These are phyloP conservation scores for Chondrostereum purpureum DNA, from an alignment of 1,284 basidiomycete species.

Conservation along the genomic window DNA sequence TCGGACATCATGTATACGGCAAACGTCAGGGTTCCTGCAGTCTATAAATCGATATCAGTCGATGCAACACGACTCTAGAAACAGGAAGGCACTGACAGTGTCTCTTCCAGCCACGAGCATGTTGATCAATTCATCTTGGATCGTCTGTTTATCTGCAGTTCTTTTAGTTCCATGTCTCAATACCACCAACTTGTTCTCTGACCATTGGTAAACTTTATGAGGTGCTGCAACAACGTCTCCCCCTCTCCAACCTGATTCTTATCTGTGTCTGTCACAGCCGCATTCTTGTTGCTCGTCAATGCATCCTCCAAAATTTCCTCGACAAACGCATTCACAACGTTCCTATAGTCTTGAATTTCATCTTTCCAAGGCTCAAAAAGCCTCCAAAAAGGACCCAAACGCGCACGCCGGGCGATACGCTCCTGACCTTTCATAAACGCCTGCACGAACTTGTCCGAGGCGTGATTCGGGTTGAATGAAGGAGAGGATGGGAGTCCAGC, in stretches of 20 bases:
- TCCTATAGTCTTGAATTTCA: constrained; percentile 4
- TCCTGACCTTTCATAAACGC: constrained; percentile 11
- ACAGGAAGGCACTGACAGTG: constrained; percentile 27
- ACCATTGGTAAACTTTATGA: constrained; percentile 11
- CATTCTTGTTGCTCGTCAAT: not conserved
- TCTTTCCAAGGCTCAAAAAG: constrained; percentile 13
- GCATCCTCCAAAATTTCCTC: not conserved
- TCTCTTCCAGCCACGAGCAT: constrained; percentile 46
- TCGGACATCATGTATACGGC: constrained; percentile 43
- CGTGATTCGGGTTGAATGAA: constrained; percentile 1
- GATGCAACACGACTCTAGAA: not conserved
- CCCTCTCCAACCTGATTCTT: not conserved
- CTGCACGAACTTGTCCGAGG: constrained; percentile 10
- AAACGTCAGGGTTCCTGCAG: constrained; percentile 40
- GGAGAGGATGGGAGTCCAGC: constrained; percentile 6
- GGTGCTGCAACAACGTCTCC: constrained; percentile 12
- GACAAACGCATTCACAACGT: not conserved
- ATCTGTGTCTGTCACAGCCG: constrained; percentile 1
- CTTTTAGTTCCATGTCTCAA: too few relatives aligned
- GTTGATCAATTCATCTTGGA: constrained; percentile 46
- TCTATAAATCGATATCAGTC: constrained; percentile 30
- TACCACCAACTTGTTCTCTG: too few relatives aligned
- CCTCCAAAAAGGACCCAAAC: constrained; percentile 8
- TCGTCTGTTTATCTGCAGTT: constrained; percentile 23
- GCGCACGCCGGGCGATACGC: not conserved